phyloP scores from a whole-genome alignment of 176 grass and related monocot species.

The Cymbopogon citratus region DNA sequence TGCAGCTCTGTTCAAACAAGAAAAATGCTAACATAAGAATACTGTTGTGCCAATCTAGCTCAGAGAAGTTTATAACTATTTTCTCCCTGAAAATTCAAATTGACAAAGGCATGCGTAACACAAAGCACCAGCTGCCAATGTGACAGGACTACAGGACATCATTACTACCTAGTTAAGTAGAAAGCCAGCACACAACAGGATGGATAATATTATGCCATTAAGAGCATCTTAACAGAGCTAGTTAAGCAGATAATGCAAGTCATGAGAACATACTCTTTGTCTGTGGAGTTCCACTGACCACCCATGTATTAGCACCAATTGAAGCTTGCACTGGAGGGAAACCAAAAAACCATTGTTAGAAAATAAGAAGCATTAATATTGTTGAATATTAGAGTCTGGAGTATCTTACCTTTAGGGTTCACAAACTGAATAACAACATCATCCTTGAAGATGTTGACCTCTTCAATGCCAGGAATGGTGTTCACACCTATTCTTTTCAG shows the following conservation, averaged over 20 bases:
- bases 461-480: slow-evolving; percentile 88
- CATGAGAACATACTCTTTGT: slow-evolving; percentile 67
- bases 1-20: slow-evolving; percentile 63
- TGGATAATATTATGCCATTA: neutral
- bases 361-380: neutral
- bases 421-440: slow-evolving; percentile 94
- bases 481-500: slow-evolving; percentile 95
- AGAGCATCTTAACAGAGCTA: neutral
- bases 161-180: neutral
- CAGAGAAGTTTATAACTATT: neutral
- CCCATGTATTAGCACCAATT: slow-evolving; percentile 95
- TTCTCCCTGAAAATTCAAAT: neutral
- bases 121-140: neutral
- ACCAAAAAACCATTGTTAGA: slow-evolving; percentile 27
- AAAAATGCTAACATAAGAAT: neutral
- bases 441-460: slow-evolving; percentile 99
- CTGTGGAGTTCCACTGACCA: slow-evolving; percentile 96
- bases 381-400: neutral
- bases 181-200: neutral
- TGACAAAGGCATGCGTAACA: neutral
- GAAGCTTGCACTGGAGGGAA: slow-evolving; percentile 87
- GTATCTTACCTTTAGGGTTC: slow-evolving; percentile 84
- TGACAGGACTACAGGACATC: neutral
- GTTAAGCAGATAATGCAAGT: neutral
- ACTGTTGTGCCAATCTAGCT: neutral